Conservation (phyloP, 176 grass and related monocot genomes). For the Aegilops speltoides region DNA sequence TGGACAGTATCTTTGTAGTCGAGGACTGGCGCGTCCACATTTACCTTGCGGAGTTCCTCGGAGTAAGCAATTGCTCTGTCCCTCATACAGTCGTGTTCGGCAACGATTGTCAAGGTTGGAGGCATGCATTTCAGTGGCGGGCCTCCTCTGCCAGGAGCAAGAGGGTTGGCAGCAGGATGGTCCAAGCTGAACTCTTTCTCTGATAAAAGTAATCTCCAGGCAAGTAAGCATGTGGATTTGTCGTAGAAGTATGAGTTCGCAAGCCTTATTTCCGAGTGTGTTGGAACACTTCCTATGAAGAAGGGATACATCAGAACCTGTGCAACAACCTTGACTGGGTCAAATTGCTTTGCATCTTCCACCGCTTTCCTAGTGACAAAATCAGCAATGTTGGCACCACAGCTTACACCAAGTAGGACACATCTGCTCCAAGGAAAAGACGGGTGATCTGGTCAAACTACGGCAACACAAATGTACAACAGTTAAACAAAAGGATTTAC, state of each 20-base stretch:
- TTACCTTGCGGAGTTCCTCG: constrained; percentile 86
- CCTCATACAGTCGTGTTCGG: constrained; percentile 97
- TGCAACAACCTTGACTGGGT: constrained; percentile 80
- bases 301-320: constrained; percentile 99
- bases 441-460: not conserved
- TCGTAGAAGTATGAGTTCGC: constrained; percentile 94
- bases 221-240: constrained; percentile 79
- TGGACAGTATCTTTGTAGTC: constrained; percentile 90
- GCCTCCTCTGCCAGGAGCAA: constrained; percentile 48
- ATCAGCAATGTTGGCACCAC: constrained; percentile 87
- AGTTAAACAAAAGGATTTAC: not conserved
- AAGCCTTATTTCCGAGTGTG: constrained; percentile 87
- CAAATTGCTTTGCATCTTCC: constrained; percentile 58
- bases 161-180: constrained; percentile 79
- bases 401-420: constrained; percentile 85
- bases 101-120: constrained; percentile 74
- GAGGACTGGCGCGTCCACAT: constrained; percentile 80
- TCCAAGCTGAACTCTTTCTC: constrained; percentile 79
- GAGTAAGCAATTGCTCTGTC: constrained; percentile 91
- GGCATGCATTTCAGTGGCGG: constrained; percentile 83
- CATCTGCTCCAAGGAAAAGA: constrained; percentile 58
- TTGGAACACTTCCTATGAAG: constrained; percentile 80
- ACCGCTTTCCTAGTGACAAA: constrained; percentile 72
- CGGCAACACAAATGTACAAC: not conserved
- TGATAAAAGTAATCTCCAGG: constrained; percentile 87